Evolutionary conservation across 2,329 filamentous ascomycete species (phyloP).

Genomic region (Scedosporium boydii): DNA sequence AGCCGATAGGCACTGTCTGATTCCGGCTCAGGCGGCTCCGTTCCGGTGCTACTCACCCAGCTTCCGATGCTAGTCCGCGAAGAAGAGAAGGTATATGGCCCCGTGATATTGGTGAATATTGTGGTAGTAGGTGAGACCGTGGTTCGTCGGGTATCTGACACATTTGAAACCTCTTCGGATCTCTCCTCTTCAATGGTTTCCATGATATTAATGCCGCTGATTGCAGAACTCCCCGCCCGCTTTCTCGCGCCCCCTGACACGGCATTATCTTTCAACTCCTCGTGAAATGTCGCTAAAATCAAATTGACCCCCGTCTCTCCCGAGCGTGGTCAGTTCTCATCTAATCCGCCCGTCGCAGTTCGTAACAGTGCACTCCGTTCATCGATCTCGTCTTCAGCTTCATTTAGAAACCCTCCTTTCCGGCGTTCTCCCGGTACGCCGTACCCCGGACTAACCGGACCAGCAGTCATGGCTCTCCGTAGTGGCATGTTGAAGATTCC

Average conservation of each 20-base stretch:
- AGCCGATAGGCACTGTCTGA: slow-evolving; percentile 19
- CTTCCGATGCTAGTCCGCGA: background rate
- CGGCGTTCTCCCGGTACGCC: background rate
- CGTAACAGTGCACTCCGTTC: slow-evolving; percentile 22
- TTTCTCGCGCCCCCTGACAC: background rate
- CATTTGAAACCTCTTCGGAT: background rate
- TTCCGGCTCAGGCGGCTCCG: slow-evolving; percentile 6
- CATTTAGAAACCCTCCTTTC: slow-evolving; percentile 11
- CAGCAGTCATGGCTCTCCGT: background rate
- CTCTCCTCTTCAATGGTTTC: background rate
- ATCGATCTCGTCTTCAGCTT: slow-evolving; percentile 12
- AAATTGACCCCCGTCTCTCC: slow-evolving; percentile 13
- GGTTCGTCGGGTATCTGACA: background rate
- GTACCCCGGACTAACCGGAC: background rate
- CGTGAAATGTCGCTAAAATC: slow-evolving; percentile 5
- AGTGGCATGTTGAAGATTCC: slow-evolving; percentile 12
- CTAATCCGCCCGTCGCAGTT: slow-evolving; percentile 9
- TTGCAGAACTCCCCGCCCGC: background rate
- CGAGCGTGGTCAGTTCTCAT: slow-evolving; percentile 29
- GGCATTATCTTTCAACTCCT: background rate
- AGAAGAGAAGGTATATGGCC: slow-evolving; percentile 6
- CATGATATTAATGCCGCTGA: background rate
- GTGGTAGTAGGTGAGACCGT: background rate
- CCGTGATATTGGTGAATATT: background rate
- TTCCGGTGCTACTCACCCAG: background rate